Percentiles rank a stretch among this genome's conserved stretches.
Evolutionary conservation across 192 early-diverging fungal species (phyloP).

Genomic region (Coemansia sp.): DNA sequence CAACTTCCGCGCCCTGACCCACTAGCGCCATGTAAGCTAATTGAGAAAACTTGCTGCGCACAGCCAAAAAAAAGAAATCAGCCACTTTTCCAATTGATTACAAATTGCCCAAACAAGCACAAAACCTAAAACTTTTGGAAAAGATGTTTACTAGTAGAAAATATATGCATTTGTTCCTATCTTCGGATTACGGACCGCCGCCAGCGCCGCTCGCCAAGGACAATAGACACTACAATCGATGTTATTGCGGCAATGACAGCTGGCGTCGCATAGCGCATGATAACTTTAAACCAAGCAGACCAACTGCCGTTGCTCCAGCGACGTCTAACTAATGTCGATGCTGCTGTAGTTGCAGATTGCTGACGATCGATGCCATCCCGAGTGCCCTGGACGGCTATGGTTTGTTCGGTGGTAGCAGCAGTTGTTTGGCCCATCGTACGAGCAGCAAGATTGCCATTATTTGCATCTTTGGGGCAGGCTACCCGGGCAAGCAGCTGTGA

Average conservation of each 20-base stretch:
- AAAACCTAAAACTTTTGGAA: not conserved
- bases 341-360: not conserved
- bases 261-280: slow-evolving; percentile 37
- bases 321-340: not conserved
- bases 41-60: not conserved
- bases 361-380: too few relatives aligned
- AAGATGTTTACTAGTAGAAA: too few relatives aligned
- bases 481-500: slow-evolving; percentile 26
- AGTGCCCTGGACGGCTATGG: too few relatives aligned
- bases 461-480: not conserved
- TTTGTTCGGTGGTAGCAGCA: not conserved
- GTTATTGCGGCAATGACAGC: slow-evolving; percentile 45
- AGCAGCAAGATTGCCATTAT: not conserved
- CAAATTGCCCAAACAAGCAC: not conserved
- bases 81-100: not conserved
- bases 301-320: not conserved
- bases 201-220: slow-evolving; percentile 4
- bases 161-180: too few relatives aligned
- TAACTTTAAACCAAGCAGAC: slow-evolving; percentile 28
- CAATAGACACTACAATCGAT: slow-evolving; percentile 13
- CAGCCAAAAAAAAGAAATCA: too few relatives aligned
- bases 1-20: too few relatives aligned
- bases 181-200: not conserved
- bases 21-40: too few relatives aligned
- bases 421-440: too few relatives aligned